Conservation (phyloP, 148 eudicot species). For the Arbutus unedo region DNA sequence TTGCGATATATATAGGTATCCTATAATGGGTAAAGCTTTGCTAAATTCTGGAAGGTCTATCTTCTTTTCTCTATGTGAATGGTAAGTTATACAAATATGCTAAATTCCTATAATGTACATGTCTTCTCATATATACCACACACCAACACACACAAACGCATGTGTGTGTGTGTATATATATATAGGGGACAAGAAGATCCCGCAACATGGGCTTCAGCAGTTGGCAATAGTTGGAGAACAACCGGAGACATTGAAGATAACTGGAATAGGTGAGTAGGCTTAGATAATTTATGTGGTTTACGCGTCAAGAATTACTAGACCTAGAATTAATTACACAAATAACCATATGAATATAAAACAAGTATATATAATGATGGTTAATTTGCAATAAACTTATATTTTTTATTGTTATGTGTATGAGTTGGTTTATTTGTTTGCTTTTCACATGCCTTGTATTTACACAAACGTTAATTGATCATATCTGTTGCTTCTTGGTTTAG, state of each 20-base stretch:
- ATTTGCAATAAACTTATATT: too few relatives aligned
- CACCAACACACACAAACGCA: too few relatives aligned
- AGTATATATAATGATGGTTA: too few relatives aligned
- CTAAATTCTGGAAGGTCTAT: constrained; percentile 61
- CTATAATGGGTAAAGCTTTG: constrained; percentile 67
- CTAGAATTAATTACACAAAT: too few relatives aligned
- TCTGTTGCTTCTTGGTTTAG: constrained; percentile 21
- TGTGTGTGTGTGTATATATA: not conserved
- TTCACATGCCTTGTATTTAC: too few relatives aligned
- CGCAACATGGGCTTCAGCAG: constrained; percentile 60
- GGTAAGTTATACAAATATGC: constrained; percentile 37
- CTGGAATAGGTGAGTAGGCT: constrained; percentile 53
- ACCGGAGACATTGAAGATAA: constrained; percentile 69
- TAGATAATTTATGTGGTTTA: not conserved
- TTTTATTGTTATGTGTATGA: too few relatives aligned
- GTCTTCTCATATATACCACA: not conserved
- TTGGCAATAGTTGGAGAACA: constrained; percentile 95
- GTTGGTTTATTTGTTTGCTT: too few relatives aligned
- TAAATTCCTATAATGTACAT: not conserved
- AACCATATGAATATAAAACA: too few relatives aligned
- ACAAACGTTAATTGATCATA: not conserved
- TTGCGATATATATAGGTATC: constrained; percentile 43
- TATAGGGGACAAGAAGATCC: constrained; percentile 77
- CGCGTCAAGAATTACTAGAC: too few relatives aligned
- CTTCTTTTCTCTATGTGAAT: constrained; percentile 76